phyloP scores from a whole-genome alignment of 768 basidiomycete genomes.

The Rhizopogon vesiculosus region DNA sequence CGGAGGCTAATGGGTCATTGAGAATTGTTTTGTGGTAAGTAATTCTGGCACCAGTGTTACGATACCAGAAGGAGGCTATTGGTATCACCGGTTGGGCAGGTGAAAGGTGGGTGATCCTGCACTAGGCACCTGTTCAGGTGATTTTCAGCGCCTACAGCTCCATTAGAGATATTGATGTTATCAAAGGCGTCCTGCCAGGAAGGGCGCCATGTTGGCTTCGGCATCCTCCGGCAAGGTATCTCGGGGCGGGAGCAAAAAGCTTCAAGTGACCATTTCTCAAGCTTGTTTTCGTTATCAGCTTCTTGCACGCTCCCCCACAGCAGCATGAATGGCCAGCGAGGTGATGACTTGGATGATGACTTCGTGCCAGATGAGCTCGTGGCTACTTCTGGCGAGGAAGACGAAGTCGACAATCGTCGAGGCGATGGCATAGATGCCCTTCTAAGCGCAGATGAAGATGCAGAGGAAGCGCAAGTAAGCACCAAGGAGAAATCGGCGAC shows the following conservation, averaged over 20 bases:
- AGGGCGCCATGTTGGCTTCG: background rate
- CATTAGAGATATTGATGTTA: too few relatives aligned
- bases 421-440: conserved; percentile 34
- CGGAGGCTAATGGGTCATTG: too few relatives aligned
- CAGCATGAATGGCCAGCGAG: conserved; percentile 34
- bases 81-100: too few relatives aligned
- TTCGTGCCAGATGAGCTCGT: conserved; percentile 68
- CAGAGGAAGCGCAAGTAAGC: conserved; percentile 27
- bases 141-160: too few relatives aligned
- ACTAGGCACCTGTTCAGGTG: too few relatives aligned
- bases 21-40: too few relatives aligned
- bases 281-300: background rate
- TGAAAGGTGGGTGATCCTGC: too few relatives aligned
- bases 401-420: conserved; percentile 17
- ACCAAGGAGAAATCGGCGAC: conserved; percentile 14
- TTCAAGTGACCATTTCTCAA: background rate
- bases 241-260: background rate
- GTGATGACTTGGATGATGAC: conserved; percentile 84
- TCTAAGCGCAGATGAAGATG: conserved; percentile 43
- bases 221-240: background rate
- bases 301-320: conserved; percentile 5
- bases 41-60: too few relatives aligned
- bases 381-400: conserved; percentile 59
- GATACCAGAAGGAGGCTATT: too few relatives aligned
- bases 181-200: too few relatives aligned